Conservation (phyloP, 2,329 filamentous ascomycete genomes). For the Ceratocystis harringtonii region DNA sequence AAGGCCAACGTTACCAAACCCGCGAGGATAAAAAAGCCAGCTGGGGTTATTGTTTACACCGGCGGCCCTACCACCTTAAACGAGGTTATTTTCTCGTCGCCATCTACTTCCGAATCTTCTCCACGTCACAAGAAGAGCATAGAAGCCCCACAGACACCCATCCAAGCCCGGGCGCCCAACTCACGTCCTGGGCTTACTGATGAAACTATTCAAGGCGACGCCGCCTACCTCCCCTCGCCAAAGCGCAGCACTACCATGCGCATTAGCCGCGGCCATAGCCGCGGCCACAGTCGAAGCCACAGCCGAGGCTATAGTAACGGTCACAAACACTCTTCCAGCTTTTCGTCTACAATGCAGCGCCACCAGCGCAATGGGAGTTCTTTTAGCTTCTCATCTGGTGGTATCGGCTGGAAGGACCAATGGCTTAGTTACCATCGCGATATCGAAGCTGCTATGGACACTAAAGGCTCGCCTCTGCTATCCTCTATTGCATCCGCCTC, state of each 20-base stretch:
- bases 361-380: conserved; percentile 29
- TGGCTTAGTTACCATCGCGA: conserved; percentile 25
- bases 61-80: conserved; percentile 14
- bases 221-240: conserved; percentile 39
- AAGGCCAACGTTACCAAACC: conserved; percentile 19
- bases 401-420: conserved; percentile 27
- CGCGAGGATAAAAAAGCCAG: conserved; percentile 29
- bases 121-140: conserved; percentile 29
- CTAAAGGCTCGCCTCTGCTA: not conserved
- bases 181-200: conserved; percentile 48
- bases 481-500: not conserved
- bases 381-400: conserved; percentile 32
- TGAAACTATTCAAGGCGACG: conserved; percentile 43
- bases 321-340: conserved; percentile 5
- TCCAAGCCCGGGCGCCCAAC: conserved; percentile 46
- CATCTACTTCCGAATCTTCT: conserved; percentile 23
- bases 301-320: not conserved
- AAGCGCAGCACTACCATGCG: conserved; percentile 40
- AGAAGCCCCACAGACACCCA: conserved; percentile 30
- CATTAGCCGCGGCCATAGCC: conserved; percentile 28
- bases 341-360: conserved; percentile 3
- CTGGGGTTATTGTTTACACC: conserved; percentile 41
- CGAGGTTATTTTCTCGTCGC: conserved; percentile 17
- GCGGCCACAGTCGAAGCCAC: conserved; percentile 17
- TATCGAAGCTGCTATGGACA: not conserved